Conservation (phyloP, 768 basidiomycete genomes). For the Ephemerocybe angulata region DNA sequence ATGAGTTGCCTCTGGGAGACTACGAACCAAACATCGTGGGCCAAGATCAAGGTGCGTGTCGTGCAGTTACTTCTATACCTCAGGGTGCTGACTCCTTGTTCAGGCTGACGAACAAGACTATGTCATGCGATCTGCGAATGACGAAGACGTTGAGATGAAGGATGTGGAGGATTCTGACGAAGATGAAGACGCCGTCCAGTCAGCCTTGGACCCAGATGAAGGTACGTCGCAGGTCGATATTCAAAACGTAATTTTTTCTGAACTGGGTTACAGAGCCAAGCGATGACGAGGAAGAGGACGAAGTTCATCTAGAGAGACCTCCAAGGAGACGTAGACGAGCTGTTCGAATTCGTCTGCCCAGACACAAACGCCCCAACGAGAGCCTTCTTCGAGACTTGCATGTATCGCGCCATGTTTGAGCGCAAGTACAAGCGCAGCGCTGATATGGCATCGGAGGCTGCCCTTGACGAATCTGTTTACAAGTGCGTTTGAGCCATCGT, state of each 20-base stretch:
- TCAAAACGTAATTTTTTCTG: neutral
- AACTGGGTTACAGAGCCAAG: slow-evolving; percentile 33
- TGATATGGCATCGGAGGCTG: slow-evolving; percentile 59
- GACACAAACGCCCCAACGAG: slow-evolving; percentile 77
- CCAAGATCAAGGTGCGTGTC: slow-evolving; percentile 67
- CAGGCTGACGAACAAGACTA: slow-evolving; percentile 87
- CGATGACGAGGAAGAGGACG: slow-evolving; percentile 44
- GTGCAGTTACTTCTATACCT: neutral
- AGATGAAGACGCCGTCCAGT: slow-evolving; percentile 75
- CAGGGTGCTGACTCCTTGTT: neutral
- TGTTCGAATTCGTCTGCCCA: slow-evolving; percentile 87
- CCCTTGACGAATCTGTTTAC: slow-evolving; percentile 79
- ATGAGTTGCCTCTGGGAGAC: slow-evolving; percentile 78
- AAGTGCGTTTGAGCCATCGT: slow-evolving; percentile 58
- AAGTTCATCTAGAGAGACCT: slow-evolving; percentile 89
- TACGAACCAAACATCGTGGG: slow-evolving; percentile 67
- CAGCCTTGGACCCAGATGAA: slow-evolving; percentile 61
- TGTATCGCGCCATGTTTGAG: slow-evolving; percentile 96
- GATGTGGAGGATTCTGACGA: slow-evolving; percentile 69
- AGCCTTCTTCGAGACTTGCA: slow-evolving; percentile 88
- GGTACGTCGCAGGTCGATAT: slow-evolving; percentile 35
- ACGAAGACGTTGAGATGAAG: too few species aligned
- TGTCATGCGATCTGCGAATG: slow-evolving; percentile 57
- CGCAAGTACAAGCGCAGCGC: slow-evolving; percentile 78
- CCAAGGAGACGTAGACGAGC: slow-evolving; percentile 86